Evolutionary conservation across 1,284 basidiomycete genomes (phyloP), one percentile per base, ranked within the genome.

Genomic region (Meira miltonrushii): DNA sequence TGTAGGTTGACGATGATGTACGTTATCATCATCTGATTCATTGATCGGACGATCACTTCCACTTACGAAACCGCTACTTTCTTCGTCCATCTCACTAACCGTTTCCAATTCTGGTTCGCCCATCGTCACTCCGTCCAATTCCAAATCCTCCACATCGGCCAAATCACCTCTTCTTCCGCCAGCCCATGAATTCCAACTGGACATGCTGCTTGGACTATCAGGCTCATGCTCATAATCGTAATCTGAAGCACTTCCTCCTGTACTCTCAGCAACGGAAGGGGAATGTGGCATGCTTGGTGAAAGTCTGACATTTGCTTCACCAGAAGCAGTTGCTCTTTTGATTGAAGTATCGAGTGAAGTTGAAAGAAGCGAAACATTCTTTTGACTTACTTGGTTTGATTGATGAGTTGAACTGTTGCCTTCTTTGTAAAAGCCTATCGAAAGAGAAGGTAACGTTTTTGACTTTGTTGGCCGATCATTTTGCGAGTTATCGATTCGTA

Each of bases 91-190:
- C 50, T 76, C 72, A 48, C 64, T 69, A 23, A 71, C 71, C 9
- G 68, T 70, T 51, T 75, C 70, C 21, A 76, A 67, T 50, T 76
- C 74, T 9, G 66, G 70, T 49, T 75, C 60, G 6, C 17, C 39
- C 15, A 17, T 37, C 21, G 23, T 39, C 15, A 12, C 53, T 7
- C 56, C 57, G 13, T 59, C 73, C 10, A 71, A 60, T 47, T 74
- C 70, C 21, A 72, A 62, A 44, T 76, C 74, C 47, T 76, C 74
- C 15, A 73, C 69, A 57, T 76, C 74, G 28, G 71, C 71, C 25
- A 69, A 60, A 15, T 76, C 72, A 46, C 74, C 74, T 25, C 66
- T 68, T 40, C 65, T 64, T 1, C 55, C 61, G 25, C 59, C 49
- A 8, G 38, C 54, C 37, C 67, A 69, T 46, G 68, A 71, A 59